Percentiles rank a stretch among this genome's conserved stretches.
Evolutionary conservation across 345 rosid species (phyloP).

Genomic region (Moricandia arvensis): DNA sequence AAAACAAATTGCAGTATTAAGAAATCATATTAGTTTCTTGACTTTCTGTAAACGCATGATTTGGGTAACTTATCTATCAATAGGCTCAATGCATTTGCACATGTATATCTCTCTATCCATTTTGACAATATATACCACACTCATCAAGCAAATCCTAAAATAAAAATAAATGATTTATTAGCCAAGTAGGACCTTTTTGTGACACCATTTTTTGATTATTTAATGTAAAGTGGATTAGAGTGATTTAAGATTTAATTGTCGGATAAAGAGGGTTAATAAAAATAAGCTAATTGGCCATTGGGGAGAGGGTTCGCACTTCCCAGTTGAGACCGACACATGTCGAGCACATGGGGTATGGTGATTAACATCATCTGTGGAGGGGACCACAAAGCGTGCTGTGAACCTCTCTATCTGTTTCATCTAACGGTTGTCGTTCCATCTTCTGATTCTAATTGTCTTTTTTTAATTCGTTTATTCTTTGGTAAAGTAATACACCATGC

Average conservation of each 20-base stretch:
- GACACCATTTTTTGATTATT: not conserved
- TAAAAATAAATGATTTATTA: not conserved
- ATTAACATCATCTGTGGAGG: constrained; percentile 13
- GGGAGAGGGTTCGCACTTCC: constrained; percentile 22
- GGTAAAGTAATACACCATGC: constrained; percentile 18
- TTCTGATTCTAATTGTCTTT: not conserved
- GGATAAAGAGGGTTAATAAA: constrained; percentile 21
- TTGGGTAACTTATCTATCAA: constrained; percentile 15
- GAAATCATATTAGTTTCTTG: constrained; percentile 8
- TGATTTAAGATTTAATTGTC: constrained; percentile 24
- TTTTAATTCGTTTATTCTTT: not conserved
- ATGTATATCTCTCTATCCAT: constrained; percentile 16
- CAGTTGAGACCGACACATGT: constrained; percentile 37
- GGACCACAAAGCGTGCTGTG: constrained; percentile 50
- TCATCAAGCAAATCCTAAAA: not conserved
- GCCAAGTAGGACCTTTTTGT: not conserved
- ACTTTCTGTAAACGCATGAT: constrained; percentile 31
- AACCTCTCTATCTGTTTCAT: constrained; percentile 27
- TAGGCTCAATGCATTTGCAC: constrained; percentile 21
- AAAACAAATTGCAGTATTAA: not conserved
- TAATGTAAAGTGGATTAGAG: not conserved
- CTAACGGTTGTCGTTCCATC: constrained; percentile 26
- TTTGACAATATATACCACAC: not conserved
- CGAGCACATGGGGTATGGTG: constrained; percentile 29
- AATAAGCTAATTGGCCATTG: constrained; percentile 30